These are phyloP conservation scores for Kwoniella europaea DNA, from an alignment of 768 basidiomycete species.

Conservation along the genomic window DNA sequence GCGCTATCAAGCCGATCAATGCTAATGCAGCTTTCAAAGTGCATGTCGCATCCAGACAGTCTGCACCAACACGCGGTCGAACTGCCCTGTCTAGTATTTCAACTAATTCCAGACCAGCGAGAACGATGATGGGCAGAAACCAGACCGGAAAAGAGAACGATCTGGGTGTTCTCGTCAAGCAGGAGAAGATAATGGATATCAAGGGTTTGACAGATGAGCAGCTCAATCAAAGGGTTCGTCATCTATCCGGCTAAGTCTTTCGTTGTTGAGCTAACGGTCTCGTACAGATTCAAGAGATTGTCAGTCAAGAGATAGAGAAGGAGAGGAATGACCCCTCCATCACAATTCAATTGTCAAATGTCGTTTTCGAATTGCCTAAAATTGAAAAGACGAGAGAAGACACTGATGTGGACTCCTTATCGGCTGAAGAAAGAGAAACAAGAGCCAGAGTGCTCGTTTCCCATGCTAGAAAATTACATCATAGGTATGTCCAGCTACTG, in stretches of 20 bases:
- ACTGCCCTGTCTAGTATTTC: not conserved
- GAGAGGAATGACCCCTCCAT: not conserved
- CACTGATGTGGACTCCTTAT: conserved; percentile 53
- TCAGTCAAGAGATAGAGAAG: not conserved
- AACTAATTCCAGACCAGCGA: not conserved
- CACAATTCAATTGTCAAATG: not conserved
- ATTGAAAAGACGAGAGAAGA: not conserved
- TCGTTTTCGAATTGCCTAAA: not conserved
- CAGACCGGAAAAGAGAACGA: conserved; percentile 8
- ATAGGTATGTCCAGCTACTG: conserved; percentile 66
- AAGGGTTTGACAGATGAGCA: conserved; percentile 8
- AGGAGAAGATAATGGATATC: not conserved
- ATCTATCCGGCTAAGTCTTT: not conserved
- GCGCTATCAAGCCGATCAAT: not conserved
- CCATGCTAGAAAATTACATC: conserved; percentile 77
- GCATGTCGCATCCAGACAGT: conserved; percentile 1
- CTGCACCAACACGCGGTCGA: conserved; percentile 3
- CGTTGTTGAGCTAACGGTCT: not conserved
- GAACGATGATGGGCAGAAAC: not conserved
- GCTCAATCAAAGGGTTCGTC: conserved; percentile 14
- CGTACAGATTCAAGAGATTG: conserved; percentile 18
- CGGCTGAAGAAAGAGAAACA: conserved; percentile 78
- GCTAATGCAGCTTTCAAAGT: conserved; percentile 8
- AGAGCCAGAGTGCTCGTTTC: conserved; percentile 82
- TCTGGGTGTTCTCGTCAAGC: not conserved